A percentile compares a stretch with the other conserved stretches of the same genome.
phyloP scores from a whole-genome alignment of 2,329 filamentous ascomycete genomes.

The Curvularia eragrostidis region DNA sequence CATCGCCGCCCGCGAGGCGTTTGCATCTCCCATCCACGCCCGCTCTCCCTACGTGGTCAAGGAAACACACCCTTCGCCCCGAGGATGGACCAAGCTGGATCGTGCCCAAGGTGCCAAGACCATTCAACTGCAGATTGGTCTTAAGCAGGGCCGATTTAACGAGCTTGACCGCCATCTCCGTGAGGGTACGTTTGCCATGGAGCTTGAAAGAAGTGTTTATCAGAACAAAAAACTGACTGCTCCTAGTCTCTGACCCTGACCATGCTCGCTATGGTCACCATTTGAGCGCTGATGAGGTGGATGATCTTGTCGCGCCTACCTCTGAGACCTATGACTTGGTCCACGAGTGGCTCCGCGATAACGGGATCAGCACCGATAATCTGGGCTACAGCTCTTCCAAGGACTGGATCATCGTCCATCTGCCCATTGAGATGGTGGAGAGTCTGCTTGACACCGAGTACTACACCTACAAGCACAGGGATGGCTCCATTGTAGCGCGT shows the following conservation, averaged over 20 bases:
- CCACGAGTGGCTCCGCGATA: constrained; percentile 62
- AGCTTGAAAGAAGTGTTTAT: neutral
- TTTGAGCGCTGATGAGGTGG: constrained; percentile 59
- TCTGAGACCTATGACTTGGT: constrained; percentile 61
- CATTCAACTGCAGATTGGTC: constrained; percentile 63
- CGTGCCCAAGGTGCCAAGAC: constrained; percentile 57
- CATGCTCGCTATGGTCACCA: constrained; percentile 64
- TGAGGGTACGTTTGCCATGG: constrained; percentile 50
- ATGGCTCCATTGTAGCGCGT: constrained; percentile 61
- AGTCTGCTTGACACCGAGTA: constrained; percentile 60
- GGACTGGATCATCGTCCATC: constrained; percentile 63
- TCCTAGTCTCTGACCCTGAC: constrained; percentile 49
- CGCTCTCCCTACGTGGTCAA: constrained; percentile 61
- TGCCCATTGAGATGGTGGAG: constrained; percentile 61
- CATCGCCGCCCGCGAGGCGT: constrained; percentile 34
- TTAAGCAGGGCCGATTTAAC: constrained; percentile 64
- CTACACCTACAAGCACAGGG: constrained; percentile 60
- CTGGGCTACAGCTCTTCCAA: constrained; percentile 60
- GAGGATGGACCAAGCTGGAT: constrained; percentile 58
- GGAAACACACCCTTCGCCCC: constrained; percentile 61
- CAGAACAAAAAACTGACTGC: neutral
- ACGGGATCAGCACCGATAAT: constrained; percentile 58
- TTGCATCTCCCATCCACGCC: constrained; percentile 48
- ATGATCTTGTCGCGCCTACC: constrained; percentile 61
- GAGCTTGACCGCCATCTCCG: constrained; percentile 63